Percentiles rank a stretch among this genome's conserved stretches.
These are phyloP conservation scores for Xerocomus brunneocitrinus DNA, from an alignment of 768 basidiomycete genomes.

Conservation along the genomic window DNA sequence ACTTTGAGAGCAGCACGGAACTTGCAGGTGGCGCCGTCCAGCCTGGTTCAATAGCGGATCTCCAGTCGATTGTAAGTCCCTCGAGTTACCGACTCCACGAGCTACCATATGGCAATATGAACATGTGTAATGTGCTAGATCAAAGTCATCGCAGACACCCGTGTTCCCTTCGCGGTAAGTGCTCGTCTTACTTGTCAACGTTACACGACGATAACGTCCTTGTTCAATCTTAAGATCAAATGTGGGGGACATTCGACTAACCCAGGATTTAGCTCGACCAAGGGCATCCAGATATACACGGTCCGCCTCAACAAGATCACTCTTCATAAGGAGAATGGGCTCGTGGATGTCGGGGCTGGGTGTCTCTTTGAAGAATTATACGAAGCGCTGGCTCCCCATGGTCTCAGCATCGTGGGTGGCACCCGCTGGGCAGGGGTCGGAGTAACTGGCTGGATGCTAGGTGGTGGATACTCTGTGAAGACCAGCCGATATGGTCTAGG, in stretches of 20 bases:
- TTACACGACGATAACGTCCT: not conserved
- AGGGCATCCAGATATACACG: slow-evolving; percentile 28
- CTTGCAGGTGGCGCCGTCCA: slow-evolving; percentile 9
- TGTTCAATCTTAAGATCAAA: slow-evolving; percentile 23
- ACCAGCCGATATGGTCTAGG: slow-evolving; percentile 31
- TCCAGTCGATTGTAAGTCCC: too few relatives aligned
- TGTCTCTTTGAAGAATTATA: slow-evolving; percentile 29
- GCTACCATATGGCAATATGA: too few relatives aligned
- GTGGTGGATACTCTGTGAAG: slow-evolving; percentile 33
- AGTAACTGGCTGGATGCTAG: slow-evolving; percentile 30
- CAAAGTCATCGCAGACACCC: slow-evolving; percentile 3
- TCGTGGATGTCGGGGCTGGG: slow-evolving; percentile 25
- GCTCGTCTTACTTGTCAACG: not conserved
- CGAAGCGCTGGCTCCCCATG: slow-evolving; percentile 3
- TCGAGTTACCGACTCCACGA: too few relatives aligned
- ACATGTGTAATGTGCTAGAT: not conserved
- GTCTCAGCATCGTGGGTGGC: slow-evolving; percentile 23
- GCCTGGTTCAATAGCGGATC: not conserved
- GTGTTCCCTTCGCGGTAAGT: slow-evolving; percentile 13
- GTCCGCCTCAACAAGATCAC: slow-evolving; percentile 22
- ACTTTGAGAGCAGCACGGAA: slow-evolving; percentile 12
- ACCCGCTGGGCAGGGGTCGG: slow-evolving; percentile 25
- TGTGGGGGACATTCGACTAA: slow-evolving; percentile 30
- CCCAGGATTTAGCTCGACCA: slow-evolving; percentile 31
- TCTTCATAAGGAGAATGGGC: not conserved